A percentile compares a stretch with the other conserved stretches of the same genome.
These are phyloP conservation scores for Zychaea mexicana DNA, from an alignment of 371 early-diverging fungal species.

Conservation along the genomic window DNA sequence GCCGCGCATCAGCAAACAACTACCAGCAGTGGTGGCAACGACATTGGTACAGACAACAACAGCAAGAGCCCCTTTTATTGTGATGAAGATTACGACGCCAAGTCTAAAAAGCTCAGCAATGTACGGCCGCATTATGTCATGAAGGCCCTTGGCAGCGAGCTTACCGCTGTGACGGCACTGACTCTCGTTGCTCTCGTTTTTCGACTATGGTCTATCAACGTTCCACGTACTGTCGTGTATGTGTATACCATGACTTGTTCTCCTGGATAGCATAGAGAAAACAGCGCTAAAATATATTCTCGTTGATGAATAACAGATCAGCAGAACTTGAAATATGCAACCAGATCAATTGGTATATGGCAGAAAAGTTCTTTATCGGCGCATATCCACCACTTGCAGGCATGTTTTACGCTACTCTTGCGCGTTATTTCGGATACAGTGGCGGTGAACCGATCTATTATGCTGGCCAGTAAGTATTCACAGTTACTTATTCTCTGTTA, in stretches of 20 bases:
- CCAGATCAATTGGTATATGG: constrained; percentile 44
- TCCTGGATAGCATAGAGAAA: not conserved
- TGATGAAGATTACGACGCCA: not conserved
- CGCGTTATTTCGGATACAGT: constrained; percentile 77
- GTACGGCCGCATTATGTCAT: not conserved
- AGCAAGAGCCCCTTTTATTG: not conserved
- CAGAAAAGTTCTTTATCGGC: constrained; percentile 45
- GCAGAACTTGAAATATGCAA: constrained; percentile 28
- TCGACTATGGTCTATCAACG: not conserved
- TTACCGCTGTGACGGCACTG: not conserved
- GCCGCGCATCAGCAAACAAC: not conserved
- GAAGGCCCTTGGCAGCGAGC: not conserved
- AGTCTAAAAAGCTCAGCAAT: not conserved
- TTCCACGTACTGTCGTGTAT: not conserved
- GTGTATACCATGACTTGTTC: not conserved
- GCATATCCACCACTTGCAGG: constrained; percentile 74
- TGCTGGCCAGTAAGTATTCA: constrained; percentile 71
- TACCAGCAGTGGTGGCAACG: not conserved
- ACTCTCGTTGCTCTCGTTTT: not conserved
- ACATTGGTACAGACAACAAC: not conserved
- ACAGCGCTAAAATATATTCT: not conserved
- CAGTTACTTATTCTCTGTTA: not conserved
- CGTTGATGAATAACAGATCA: not conserved
- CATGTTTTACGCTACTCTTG: constrained; percentile 79
- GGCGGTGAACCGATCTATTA: constrained; percentile 82